Conservation (phyloP, 139 green algal species). For the Coelastrella sp. region DNA sequence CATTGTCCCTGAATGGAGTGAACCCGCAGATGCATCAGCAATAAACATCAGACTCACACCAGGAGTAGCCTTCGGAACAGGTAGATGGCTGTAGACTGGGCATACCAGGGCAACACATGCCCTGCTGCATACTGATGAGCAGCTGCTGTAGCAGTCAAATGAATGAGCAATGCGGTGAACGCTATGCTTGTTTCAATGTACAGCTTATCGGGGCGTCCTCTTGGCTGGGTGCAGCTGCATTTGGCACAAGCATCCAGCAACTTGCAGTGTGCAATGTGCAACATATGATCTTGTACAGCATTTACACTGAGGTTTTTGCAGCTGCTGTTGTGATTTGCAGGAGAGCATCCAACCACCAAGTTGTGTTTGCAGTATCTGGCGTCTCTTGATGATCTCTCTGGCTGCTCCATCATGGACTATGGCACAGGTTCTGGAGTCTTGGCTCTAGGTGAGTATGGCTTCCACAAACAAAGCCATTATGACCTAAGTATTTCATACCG, state of each 20-base stretch:
- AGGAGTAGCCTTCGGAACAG: conserved; percentile 92
- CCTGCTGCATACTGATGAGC: too few relatives aligned
- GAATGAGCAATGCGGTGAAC: too few relatives aligned
- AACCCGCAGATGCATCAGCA: conserved; percentile 55
- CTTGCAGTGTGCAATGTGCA: too few relatives aligned
- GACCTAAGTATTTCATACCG: too few relatives aligned
- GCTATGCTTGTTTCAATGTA: too few relatives aligned
- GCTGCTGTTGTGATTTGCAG: conserved; percentile 48
- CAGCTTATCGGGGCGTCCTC: too few relatives aligned
- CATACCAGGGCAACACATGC: too few relatives aligned
- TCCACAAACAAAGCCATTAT: neutral
- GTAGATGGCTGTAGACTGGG: conserved; percentile 42
- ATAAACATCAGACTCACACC: conserved; percentile 82
- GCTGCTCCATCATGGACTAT: conserved; percentile 78
- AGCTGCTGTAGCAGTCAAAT: too few relatives aligned
- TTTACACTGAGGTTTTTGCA: neutral
- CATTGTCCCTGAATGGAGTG: conserved; percentile 56
- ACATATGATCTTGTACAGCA: too few relatives aligned
- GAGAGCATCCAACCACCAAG: conserved; percentile 91
- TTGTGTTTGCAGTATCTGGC: conserved; percentile 81
- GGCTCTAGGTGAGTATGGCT: conserved; percentile 55
- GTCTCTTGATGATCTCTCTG: conserved; percentile 45
- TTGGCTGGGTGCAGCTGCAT: too few relatives aligned
- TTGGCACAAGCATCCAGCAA: too few relatives aligned
- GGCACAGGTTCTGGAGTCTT: conserved; percentile 87